phyloP scores from a whole-genome alignment of 2,329 filamentous ascomycete genomes.

The Exophiala alcalophila region DNA sequence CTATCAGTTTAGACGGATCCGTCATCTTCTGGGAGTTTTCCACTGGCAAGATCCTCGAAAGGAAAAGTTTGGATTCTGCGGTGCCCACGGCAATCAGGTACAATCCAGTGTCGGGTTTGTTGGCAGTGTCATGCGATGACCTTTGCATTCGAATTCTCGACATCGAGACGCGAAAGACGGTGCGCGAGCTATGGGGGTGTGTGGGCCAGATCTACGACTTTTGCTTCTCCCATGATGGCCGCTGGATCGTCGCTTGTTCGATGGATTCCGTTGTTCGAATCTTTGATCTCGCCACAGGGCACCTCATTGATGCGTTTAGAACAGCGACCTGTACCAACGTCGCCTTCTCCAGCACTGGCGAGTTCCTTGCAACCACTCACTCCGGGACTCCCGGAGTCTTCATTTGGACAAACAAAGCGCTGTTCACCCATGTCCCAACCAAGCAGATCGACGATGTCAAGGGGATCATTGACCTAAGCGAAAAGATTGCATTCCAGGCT shows the following conservation, averaged over 20 bases:
- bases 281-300: constrained; percentile 94
- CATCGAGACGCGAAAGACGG: constrained; percentile 81
- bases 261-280: constrained; percentile 76
- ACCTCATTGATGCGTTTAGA: constrained; percentile 88
- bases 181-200: constrained; percentile 89
- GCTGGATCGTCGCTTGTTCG: constrained; percentile 88
- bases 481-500: constrained; percentile 66
- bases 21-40: constrained; percentile 97
- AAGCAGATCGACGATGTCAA: constrained; percentile 77
- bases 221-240: constrained; percentile 85
- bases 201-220: constrained; percentile 72
- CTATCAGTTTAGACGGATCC: constrained; percentile 84
- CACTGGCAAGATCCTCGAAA: constrained; percentile 73
- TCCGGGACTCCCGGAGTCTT: constrained; percentile 82
- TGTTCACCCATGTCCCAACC: constrained; percentile 86
- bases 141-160: constrained; percentile 84
- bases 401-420: constrained; percentile 89
- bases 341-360: constrained; percentile 83
- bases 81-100: constrained; percentile 75
- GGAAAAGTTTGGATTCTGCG: constrained; percentile 81
- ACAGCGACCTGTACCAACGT: constrained; percentile 78
- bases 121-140: constrained; percentile 87
- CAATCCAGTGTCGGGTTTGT: constrained; percentile 76
- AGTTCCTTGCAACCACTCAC: constrained; percentile 88
- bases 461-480: constrained; percentile 57